Base-by-base conservation (phyloP, 1,284 basidiomycete species). In the Fistulina hepatica region DNA sequence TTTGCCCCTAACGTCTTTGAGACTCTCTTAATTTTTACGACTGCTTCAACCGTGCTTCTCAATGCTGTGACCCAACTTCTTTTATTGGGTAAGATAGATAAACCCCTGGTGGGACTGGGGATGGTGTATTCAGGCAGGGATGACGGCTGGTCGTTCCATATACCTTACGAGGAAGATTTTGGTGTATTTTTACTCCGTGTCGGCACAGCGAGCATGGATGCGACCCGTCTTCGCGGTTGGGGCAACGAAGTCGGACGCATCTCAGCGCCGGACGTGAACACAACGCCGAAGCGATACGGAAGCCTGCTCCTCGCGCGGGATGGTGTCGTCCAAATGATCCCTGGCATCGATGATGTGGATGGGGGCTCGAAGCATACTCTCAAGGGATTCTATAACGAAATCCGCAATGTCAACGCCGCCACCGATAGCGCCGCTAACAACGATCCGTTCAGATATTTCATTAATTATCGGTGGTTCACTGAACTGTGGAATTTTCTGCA, bases 1-100 rank as follows among this genome's bases (percentile, higher is more conserved):
- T 81, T 79, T 45, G 64, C 81, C 40, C 77, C 81, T 3, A 79
- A 76, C 50, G 55, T 80, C 33, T 73, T 83, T 37, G 81, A 84
- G 53, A 70, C 76, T 0, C 37, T 70, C 39, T 66, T 84, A 27
- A 45, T 79, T 21, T 50, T 53, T 15, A 61, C 74, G 33, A 76
- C 76, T 6, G 30, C 71, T 9, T 56, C 79, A 22, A 76, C 78
- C 3, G 55, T 74, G 34, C 54, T 56, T 21, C 66, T 83, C 33
- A 78, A 81, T 43, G 63, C 58, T 10, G 45, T 79, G 44, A 76
- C 77, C 0, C 81, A 83, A 52, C 53, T 83, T 12, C 59, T 81
- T 21, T 60, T 77, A n/a, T 45, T 44, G 16, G 63, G 63, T n/a
- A 42, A 52, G n/a, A 48, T 65, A 3, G 56, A 61, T 28, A 52